A percentile compares a stretch with the other conserved stretches of the same genome.
Conservation (phyloP, 139 green algal species). For the Volvox reticuliferus region DNA sequence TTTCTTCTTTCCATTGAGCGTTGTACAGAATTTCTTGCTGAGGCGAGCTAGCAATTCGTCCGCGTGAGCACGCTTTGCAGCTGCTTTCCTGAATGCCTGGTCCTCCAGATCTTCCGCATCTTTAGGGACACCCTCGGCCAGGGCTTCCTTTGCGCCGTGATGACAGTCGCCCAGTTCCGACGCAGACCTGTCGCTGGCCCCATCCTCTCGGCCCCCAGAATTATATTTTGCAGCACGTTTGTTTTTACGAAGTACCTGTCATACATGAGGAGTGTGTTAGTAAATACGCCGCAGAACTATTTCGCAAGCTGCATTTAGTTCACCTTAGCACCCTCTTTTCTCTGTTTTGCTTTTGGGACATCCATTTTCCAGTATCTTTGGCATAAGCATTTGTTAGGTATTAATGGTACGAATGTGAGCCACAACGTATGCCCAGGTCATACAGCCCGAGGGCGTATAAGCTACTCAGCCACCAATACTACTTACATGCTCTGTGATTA, state of each 20-base stretch:
- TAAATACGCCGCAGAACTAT: background rate
- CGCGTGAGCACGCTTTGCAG: background rate
- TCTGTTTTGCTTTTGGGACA: background rate
- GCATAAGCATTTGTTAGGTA: background rate
- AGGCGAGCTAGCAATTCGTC: conserved; percentile 10
- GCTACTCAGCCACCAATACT: too few relatives aligned
- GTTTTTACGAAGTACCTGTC: background rate
- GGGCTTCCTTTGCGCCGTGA: too few relatives aligned
- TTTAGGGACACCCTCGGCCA: background rate
- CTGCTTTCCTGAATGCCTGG: background rate
- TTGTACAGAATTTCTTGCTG: background rate
- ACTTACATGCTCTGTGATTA: too few relatives aligned
- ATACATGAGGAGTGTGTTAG: background rate
- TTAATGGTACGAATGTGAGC: too few relatives aligned
- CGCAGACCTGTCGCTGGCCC: too few relatives aligned
- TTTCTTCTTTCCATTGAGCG: background rate
- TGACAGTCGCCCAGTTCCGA: too few relatives aligned
- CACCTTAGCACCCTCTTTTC: background rate
- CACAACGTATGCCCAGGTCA: too few relatives aligned
- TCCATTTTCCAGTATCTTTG: background rate
- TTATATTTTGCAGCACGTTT: background rate
- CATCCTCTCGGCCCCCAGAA: too few relatives aligned
- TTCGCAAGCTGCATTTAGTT: background rate
- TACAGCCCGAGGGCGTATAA: too few relatives aligned
- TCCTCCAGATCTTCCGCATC: background rate